Base-by-base conservation (phyloP, 2,329 filamentous ascomycete species). In the Beauveria pseudobassiana region DNA sequence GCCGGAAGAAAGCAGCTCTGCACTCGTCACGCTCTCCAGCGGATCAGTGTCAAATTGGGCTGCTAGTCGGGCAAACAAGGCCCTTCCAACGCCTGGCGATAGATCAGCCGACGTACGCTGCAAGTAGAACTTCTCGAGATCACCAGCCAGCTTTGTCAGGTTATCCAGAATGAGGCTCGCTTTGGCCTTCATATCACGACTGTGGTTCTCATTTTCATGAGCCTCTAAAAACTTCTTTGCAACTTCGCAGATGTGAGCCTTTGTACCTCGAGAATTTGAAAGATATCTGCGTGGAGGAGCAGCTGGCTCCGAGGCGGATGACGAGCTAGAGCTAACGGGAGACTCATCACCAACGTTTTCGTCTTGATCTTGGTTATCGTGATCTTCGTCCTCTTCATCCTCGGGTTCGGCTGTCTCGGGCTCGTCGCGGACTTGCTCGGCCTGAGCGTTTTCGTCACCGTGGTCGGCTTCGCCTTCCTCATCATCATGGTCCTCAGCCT, bases 1-100 rank as follows among this genome's bases (percentile, higher is more conserved):
- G 20, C 92, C 91, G 1, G 95, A 98, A 34, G 90, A 91, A 58
- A 98, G 84, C 38, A 99, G 79, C 72, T 99, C 95, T 53, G 93
- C 93, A 74, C 95, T 99, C 0, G 95, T 99, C 59, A 97, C 93
- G 71, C 91, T 96, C 70, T 96, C 90, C 59, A 96, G 75, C 1
- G 95, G 88, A 74, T 97, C 90, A 0, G 88, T 87, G 69, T 96
- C 89, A 68, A 99, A 99, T 70, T 95, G 93, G 3, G 84, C 82
- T 0, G 92, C 91, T 62, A 99, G 78, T 56, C 82, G 85, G 38
- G 81, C 78, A 74, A 98, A 98, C 0, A 96, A 78, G 2, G 81
- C 77, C 38, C 81, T 78, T 12, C 89, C 91, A 46, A 83, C 75
- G 22, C 78, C 74, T 1, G 76, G 71, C 5, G 75, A 72, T 12